Conservation (phyloP, 768 basidiomycete species). For the Pisolithus albus region DNA sequence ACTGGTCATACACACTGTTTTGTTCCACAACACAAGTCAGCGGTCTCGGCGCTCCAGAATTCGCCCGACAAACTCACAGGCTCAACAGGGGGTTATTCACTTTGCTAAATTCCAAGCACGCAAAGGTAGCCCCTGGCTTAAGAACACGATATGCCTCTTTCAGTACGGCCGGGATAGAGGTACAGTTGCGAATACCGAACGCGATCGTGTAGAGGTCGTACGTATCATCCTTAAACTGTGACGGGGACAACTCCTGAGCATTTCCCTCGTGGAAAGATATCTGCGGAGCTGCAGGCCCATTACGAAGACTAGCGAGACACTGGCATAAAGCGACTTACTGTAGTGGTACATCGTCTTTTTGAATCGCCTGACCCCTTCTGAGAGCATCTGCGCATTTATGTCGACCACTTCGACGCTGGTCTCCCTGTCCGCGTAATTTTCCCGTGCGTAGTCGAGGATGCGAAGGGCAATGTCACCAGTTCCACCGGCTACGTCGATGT, state of each 20-base stretch:
- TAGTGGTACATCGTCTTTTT: slow-evolving; percentile 98
- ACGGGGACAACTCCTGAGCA: slow-evolving; percentile 68
- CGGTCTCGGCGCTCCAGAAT: background rate
- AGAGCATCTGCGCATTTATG: slow-evolving; percentile 93
- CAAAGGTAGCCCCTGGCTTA: slow-evolving; percentile 93
- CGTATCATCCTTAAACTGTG: slow-evolving; percentile 69
- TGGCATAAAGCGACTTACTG: slow-evolving; percentile 47
- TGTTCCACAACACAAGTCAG: slow-evolving; percentile 4
- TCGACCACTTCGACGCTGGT: slow-evolving; percentile 86
- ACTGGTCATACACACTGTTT: slow-evolving; percentile 81
- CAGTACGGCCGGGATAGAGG: slow-evolving; percentile 82
- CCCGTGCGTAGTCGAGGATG: slow-evolving; percentile 84
- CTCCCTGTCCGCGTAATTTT: slow-evolving; percentile 85
- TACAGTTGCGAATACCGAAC: slow-evolving; percentile 97
- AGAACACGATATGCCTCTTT: slow-evolving; percentile 88
- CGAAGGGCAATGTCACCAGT: slow-evolving; percentile 96
- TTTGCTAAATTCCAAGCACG: slow-evolving; percentile 93
- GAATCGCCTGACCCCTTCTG: slow-evolving; percentile 83
- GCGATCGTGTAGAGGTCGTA: slow-evolving; percentile 98
- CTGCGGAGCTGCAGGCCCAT: slow-evolving; percentile 63
- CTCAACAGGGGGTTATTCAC: slow-evolving; percentile 83
- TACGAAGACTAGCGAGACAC: background rate
- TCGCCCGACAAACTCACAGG: slow-evolving; percentile 49
- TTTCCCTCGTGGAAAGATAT: slow-evolving; percentile 91
- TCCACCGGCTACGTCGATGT: slow-evolving; percentile 95